Evolutionary conservation across 2,329 filamentous ascomycete species (phyloP).

Genomic region (Xylariales sp.): DNA sequence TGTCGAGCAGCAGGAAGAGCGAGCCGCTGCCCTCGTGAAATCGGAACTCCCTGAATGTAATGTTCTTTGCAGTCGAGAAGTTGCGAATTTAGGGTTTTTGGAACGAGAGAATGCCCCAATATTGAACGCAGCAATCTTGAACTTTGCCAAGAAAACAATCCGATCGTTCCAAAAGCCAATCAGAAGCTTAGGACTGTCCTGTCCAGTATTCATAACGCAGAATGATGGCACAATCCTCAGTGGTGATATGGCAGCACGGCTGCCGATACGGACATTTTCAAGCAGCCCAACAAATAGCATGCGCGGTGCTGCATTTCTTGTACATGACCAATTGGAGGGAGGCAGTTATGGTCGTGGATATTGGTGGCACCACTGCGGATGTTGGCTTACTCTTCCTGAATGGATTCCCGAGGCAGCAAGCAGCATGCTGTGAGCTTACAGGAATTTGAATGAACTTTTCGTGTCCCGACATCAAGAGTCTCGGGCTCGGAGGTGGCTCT

Average conservation of each 20-base stretch:
- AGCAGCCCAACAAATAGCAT: slow-evolving; percentile 59
- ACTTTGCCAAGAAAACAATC: slow-evolving; percentile 51
- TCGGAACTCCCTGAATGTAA: slow-evolving; percentile 29
- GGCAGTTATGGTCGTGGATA: slow-evolving; percentile 54
- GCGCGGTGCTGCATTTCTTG: slow-evolving; percentile 55
- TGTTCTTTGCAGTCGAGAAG: slow-evolving; percentile 42
- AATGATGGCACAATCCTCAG: slow-evolving; percentile 57
- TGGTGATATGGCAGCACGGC: slow-evolving; percentile 41
- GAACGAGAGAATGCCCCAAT: slow-evolving; percentile 61
- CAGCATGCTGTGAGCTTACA: slow-evolving; percentile 54
- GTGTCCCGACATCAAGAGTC: slow-evolving; percentile 50
- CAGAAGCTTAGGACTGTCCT: slow-evolving; percentile 37
- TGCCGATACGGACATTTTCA: slow-evolving; percentile 57
- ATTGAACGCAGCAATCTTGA: slow-evolving; percentile 54
- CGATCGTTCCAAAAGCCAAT: slow-evolving; percentile 47
- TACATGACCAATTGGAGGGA: slow-evolving; percentile 23
- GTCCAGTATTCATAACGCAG: slow-evolving; percentile 53
- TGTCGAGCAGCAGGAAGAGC: slow-evolving; percentile 38
- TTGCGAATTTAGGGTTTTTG: slow-evolving; percentile 46
- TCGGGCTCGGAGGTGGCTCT: slow-evolving; percentile 53
- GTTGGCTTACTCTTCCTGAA: slow-evolving; percentile 53
- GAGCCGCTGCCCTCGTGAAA: slow-evolving; percentile 32
- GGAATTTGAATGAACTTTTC: slow-evolving; percentile 57
- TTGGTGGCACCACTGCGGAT: slow-evolving; percentile 61
- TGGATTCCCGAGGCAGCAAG: slow-evolving; percentile 56